Evolutionary conservation across 148 eudicot genomes (phyloP), one percentile per base, ranked within the genome.

Genomic region (Simmondsia chinensis): DNA sequence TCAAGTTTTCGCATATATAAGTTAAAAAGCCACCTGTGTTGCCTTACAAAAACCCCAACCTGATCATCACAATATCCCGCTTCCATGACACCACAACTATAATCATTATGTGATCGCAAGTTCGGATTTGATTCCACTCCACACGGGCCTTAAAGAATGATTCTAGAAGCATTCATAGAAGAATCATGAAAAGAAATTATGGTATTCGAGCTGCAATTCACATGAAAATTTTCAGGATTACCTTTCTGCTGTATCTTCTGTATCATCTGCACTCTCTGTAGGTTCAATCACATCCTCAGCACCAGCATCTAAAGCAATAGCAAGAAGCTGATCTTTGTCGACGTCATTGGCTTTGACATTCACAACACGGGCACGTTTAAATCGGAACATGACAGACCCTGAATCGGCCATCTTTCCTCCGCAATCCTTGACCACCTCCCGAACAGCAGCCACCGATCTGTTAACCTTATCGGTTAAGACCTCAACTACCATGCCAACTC

Each of bases 391-490:
- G 59, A 91, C 87, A 19, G 97, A 85, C 16, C 95, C 97, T 39
- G 94, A 48, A 66, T 86, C 97, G 25, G 97, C 97, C 94, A 91
- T 85, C 63, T 91, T 91, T 20, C 95, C 94, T 53, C 95, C 97
- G 54, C 76, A 74, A 54, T 85, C 79, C 79, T 63, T 91, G 43
- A 76, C 81, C 50, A 79, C 94, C 50, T 73, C 76, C 60, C 97
- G 72, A 37, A 91, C 46, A 48, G 33, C 40, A 29, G 85, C 88
- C 60, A 85, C 81, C 2, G 95, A 67, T 82, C 97, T 76, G 65
- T 73, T 78, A 41, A 79, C 57, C 63, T 89, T 89, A 62, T 89
- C 95, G 0, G 97, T 82, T 56, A 53, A 70, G 23, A 74, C 86
- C 55, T 85, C 86, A 48, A 85, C 77, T 58, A 91, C 76, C 33